Evolutionary conservation across 1,284 basidiomycete species (phyloP), one percentile per base, ranked within the genome.

Genomic region (Porodaedalea pini): DNA sequence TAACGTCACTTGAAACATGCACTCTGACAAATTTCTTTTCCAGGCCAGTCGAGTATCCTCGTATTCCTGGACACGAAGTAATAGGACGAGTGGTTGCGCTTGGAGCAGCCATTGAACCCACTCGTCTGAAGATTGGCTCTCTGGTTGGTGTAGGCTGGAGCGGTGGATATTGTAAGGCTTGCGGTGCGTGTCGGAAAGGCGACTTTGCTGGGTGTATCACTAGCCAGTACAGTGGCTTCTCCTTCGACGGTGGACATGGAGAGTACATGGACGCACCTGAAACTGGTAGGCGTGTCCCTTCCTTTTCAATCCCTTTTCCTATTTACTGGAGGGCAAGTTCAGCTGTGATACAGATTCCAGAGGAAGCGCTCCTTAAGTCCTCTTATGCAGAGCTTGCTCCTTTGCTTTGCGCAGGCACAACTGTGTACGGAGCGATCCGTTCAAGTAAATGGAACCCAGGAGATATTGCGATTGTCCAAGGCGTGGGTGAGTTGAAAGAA

Each of bases 391-490:
- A 64, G 39, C 54, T 62, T 13, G 65, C 63, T 1, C 65, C 66
- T 2, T 56, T 67, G n/a, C 47, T 66, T 15, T 67, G 66, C 41
- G 66, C 65, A 10, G 65, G 65, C 0, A 53, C 62, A 13, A 67
- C 65, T n/a, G 62, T 62, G 10, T 65, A 54, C 56, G 49, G 52
- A 8, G 52, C 53, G 4, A 32, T 63, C n/a, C 49, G 48, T 13
- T 40, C 57, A 8, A 59, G 53, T 21, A 34, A 44, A 4, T 54
- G 44, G 17, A 51, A 50, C 5, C 60, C 62, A 3, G 62, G 61
- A 2, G 61, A 63, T 31, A 47, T 60, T 32, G 56, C 54, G 40
- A 62, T 68, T 4, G 59, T 71, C 2, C 70, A 71, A 57, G 70
- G 70, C 44, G 68, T 71, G 21, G 4, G 40, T 41, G 17, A 19